These are phyloP conservation scores for Crithidia thermophila DNA, from an alignment of 208 protist genomes.

Conservation along the genomic window DNA sequence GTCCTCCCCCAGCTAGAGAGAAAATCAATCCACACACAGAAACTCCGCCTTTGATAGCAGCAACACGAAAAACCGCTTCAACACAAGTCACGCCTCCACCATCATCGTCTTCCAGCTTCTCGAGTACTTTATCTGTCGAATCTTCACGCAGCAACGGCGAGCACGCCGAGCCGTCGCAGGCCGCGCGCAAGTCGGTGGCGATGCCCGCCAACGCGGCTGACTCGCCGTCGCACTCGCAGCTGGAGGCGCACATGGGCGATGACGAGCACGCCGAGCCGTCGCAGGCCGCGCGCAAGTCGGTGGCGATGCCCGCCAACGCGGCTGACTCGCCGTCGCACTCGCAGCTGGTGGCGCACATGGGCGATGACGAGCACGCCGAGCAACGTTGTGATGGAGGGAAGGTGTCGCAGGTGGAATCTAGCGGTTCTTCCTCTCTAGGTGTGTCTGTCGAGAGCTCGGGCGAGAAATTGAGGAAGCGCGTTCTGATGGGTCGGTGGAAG, in stretches of 20 bases:
- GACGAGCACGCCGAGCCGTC: constrained; percentile 2
- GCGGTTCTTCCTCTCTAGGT: no score
- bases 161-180: constrained; percentile 4
- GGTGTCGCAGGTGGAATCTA: no score
- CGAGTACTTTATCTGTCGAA: no score
- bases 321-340: background rate
- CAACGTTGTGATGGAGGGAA: background rate
- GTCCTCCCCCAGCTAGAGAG: no score
- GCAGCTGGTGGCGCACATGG: constrained; percentile 5
- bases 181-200: background rate
- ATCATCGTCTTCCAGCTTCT: no score
- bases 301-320: background rate
- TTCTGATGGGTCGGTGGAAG: no score
- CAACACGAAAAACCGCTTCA: no score
- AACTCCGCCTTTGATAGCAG: no score
- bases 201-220: background rate
- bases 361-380: background rate
- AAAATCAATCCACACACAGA: no score
- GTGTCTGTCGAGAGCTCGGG: background rate
- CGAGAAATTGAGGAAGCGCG: no score
- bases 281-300: background rate
- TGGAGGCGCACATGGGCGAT: constrained; percentile 7
- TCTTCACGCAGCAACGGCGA: constrained; percentile 6
- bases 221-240: constrained; percentile 1
- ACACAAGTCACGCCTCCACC: no score